Base-by-base conservation (phyloP, 768 basidiomycete species). In the Tulasnella sp. region DNA sequence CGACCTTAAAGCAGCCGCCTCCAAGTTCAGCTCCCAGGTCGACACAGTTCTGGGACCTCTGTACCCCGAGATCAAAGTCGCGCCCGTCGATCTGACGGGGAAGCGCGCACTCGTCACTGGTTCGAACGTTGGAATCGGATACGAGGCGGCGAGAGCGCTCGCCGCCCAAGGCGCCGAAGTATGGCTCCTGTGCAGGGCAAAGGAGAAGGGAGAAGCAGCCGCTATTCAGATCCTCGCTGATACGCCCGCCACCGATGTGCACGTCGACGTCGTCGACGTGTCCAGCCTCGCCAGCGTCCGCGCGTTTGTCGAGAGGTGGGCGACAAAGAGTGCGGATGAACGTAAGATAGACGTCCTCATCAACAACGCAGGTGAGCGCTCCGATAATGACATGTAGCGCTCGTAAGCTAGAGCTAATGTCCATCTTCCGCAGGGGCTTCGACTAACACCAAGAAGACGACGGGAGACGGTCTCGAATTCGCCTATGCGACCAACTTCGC, bases 61-160 rank as follows among this genome's bases (percentile, higher is more conserved):
- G 12, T 41, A 41, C 9, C 44, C 67, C 44, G 37, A 41, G 5
- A 22, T 44, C 67, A 36, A 40, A 8, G 39, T 44, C 44, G n/a
- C 35, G 0, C 22, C n/a, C 34, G 22, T 39, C 19, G 71, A 72
- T 39, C 14, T 72, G 36, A 32, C 36, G 11, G 62, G 62, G 11
- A 72, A 72, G 22, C 52, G 70, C 8, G 63, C 26, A 14, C 52
- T 72, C 26, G 26, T 72, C 70, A 72, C 70, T n/a, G 70, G 70
- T 32, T 36, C 62, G 16, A 72, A 62, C 34, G 59, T 16, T 37
- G 70, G 70, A 26, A 36, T 72, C 37, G 70, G 70, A 12, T 65
- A 64, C 14, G 70, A 62, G 12, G 29, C 62, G 14, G 70, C 59
- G 8, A 37, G 35, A 34, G 63, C 36, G 12, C 62, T 62, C 5